Evolutionary conservation across 2,329 filamentous ascomycete genomes (phyloP).

Genomic region (Ophiostoma pallidulum): DNA sequence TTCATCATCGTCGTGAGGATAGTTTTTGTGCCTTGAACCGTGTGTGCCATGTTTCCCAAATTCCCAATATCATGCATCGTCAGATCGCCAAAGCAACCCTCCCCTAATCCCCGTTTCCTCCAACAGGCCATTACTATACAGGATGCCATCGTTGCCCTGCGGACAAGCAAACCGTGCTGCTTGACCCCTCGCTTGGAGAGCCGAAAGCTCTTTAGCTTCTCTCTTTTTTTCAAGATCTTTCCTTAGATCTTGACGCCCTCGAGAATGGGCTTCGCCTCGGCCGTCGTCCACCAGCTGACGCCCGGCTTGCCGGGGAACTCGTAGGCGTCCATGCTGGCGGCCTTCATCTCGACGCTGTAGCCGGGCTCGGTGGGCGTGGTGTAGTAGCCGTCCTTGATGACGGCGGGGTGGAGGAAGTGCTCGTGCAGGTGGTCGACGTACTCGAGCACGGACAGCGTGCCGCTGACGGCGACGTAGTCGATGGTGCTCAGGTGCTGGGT

Average conservation of each 20-base stretch:
- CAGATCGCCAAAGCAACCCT: not conserved
- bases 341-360: conserved; percentile 91
- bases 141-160: conserved; percentile 28
- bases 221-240: not conserved
- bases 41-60: conserved; percentile 1
- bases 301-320: conserved; percentile 67
- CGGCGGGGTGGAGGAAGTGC: conserved; percentile 75
- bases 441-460: conserved; percentile 73
- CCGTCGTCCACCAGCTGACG: conserved; percentile 77
- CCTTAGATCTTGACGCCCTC: conserved; percentile 48
- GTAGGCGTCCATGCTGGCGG: conserved; percentile 72
- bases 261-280: conserved; percentile 67
- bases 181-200: conserved; percentile 12
- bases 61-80: conserved; percentile 1
- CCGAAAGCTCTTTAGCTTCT: too few relatives aligned
- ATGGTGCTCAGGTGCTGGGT: conserved; percentile 89
- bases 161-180: conserved; percentile 17
- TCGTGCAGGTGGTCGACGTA: conserved; percentile 92
- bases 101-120: not conserved
- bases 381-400: conserved; percentile 79
- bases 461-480: conserved; percentile 80
- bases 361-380: conserved; percentile 74
- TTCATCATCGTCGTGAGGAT: conserved; percentile 4
- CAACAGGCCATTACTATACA: conserved; percentile 15
- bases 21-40: too few relatives aligned